Evolutionary conservation across 805 yeast genomes (phyloP), one percentile per base, ranked within the genome.

Genomic region (Candida golubevii): DNA sequence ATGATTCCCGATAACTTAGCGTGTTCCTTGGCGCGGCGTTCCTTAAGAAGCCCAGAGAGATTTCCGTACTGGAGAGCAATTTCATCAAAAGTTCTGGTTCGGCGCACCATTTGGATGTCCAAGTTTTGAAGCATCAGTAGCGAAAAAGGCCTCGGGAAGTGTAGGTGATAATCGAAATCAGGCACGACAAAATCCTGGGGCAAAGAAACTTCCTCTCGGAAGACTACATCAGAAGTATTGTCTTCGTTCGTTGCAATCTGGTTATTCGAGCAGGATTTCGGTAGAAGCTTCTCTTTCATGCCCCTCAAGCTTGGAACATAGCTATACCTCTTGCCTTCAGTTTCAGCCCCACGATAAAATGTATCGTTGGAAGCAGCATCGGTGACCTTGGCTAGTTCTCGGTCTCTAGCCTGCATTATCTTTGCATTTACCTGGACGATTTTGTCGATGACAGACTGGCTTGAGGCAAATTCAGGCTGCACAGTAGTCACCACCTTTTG

Each of bases 61-160:
- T 35, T 12, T 9, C 42, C 40, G 41, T 61, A 67, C 34, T 63
- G 48, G 6, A 55, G 46, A 11, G 56, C 62, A 1, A 67, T 65
- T 6, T 57, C 65, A 8, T 58, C 60, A 8, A 51, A 44, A 9
- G 50, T 51, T 15, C 52, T 52, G 9, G 52, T 54, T 8, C 65
- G 51, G 1, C 69, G 58, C 36, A 66, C 67, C 51, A 70, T 57
- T 0, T 62, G 51, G 62, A 69, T 67, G 26, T 65, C 57, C 35
- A 69, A 49, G 36, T 57, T 64, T 44, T 58, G 62, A 8, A 71
- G 52, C 1, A 66, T 66, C 34, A 53, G 50, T 1, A 66, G 43
- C 1, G 73, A 62, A 13, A 70, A 53, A 1, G 65, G 65, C 12
- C 63, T 55, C 0, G 75, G 75, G 14, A 69, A 50, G n/a, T 49